Evolutionary conservation across 495 filamentous ascomycete genomes (phyloP).

Genomic region (Astrothelium subdiscretum): DNA sequence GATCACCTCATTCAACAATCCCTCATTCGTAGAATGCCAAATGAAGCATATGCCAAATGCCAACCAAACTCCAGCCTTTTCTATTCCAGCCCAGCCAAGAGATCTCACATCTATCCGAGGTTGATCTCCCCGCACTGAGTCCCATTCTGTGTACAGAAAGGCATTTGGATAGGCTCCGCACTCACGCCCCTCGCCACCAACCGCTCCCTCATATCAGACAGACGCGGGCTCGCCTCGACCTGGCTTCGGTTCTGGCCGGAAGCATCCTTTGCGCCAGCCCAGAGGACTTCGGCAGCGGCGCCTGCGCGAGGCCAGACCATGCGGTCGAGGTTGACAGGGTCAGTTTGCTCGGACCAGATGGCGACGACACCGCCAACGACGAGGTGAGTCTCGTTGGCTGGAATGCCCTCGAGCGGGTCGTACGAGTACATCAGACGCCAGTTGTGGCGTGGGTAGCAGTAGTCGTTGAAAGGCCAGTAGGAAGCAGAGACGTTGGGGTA

Average conservation of each 20-base stretch:
- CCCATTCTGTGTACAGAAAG: constrained; percentile 37
- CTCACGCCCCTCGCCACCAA: constrained; percentile 51
- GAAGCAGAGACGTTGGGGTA: constrained; percentile 28
- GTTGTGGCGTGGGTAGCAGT: constrained; percentile 60
- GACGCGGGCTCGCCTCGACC: constrained; percentile 48
- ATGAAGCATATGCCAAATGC: neutral
- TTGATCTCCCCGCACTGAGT: constrained; percentile 16
- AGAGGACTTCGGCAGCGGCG: constrained; percentile 64
- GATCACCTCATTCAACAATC: too few relatives aligned
- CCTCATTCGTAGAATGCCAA: too few relatives aligned
- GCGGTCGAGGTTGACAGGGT: constrained; percentile 52
- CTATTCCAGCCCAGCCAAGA: neutral
- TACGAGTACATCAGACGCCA: constrained; percentile 72
- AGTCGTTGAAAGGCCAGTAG: constrained; percentile 62
- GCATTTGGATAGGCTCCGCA: constrained; percentile 47
- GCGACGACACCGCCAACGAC: constrained; percentile 69
- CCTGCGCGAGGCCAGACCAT: constrained; percentile 62
- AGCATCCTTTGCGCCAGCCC: constrained; percentile 54
- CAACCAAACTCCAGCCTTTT: neutral
- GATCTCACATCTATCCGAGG: neutral
- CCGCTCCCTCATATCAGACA: constrained; percentile 62
- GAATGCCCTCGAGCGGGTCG: constrained; percentile 52
- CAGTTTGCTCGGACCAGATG: constrained; percentile 70
- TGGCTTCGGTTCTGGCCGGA: constrained; percentile 52
- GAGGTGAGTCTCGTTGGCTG: constrained; percentile 42